A percentile compares a stretch with the other conserved stretches of the same genome.
These are phyloP conservation scores for Skeletonema costatum DNA, from an alignment of 108 stramenopile genomes.

Conservation along the genomic window DNA sequence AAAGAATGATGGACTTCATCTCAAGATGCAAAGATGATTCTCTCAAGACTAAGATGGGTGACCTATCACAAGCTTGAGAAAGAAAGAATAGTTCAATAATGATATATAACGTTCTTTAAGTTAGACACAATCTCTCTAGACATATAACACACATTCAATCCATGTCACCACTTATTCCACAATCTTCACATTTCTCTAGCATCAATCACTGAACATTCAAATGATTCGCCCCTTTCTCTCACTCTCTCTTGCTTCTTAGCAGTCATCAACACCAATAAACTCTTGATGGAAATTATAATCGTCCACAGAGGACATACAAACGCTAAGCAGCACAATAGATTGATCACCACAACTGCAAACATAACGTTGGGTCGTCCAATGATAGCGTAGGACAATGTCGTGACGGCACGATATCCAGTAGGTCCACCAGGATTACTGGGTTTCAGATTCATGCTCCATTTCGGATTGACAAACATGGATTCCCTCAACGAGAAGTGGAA, in stretches of 20 bases:
- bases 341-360: conserved; percentile 21
- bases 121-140: neutral
- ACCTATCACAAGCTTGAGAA: neutral
- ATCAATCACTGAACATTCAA: conserved; percentile 13
- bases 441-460: conserved; percentile 57
- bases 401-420: conserved; percentile 47
- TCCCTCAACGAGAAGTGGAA: conserved; percentile 45
- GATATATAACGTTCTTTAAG: neutral
- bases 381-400: conserved; percentile 38
- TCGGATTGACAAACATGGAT: conserved; percentile 58
- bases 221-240: conserved; percentile 1
- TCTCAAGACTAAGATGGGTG: neutral
- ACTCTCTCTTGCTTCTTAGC: neutral
- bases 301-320: conserved; percentile 32
- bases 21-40: neutral
- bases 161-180: neutral
- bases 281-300: conserved; percentile 32
- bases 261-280: conserved; percentile 17
- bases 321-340: conserved; percentile 28
- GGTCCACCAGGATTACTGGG: conserved; percentile 58
- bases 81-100: no score
- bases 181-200: conserved; percentile 9
- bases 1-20: neutral
- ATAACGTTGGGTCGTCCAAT: conserved; percentile 42
- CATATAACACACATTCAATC: neutral